Evolutionary conservation across 441 rosid genomes (phyloP).

Genomic region (Erodium texanum): DNA sequence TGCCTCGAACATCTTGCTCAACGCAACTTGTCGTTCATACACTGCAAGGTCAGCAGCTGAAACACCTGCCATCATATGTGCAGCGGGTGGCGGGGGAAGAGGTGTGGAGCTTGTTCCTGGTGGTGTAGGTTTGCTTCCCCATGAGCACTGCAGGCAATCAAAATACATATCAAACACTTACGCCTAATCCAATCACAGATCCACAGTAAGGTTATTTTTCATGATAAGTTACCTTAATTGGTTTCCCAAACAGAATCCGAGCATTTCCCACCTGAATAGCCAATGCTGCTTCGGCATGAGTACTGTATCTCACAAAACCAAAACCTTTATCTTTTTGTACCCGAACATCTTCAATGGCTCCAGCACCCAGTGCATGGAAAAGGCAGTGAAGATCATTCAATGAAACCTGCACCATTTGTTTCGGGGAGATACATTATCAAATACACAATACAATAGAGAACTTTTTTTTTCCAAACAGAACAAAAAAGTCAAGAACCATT

Average conservation of each 20-base stretch:
- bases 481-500: no score
- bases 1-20: conserved; percentile 76
- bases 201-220: background rate
- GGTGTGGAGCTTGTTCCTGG: conserved; percentile 87
- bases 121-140: conserved; percentile 54
- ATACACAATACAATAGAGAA: background rate
- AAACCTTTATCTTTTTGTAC: conserved; percentile 95
- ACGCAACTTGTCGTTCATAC: conserved; percentile 72
- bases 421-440: background rate
- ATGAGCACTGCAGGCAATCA: conserved; percentile 52
- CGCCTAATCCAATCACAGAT: background rate
- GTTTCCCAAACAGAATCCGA: conserved; percentile 70
- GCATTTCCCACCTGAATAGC: conserved; percentile 88
- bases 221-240: conserved; percentile 52
- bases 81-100: conserved; percentile 67
- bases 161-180: background rate
- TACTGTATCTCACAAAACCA: conserved; percentile 90
- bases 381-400: conserved; percentile 85
- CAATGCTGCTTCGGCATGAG: conserved; percentile 78
- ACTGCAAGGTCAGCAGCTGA: conserved; percentile 64
- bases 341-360: conserved; percentile 90
- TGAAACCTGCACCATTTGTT: conserved; percentile 42
- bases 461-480: no score
- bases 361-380: conserved; percentile 82
- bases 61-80: conserved; percentile 53